Conservation (phyloP, 2,329 filamentous ascomycete genomes). For the Ceratocystis huliohia region DNA sequence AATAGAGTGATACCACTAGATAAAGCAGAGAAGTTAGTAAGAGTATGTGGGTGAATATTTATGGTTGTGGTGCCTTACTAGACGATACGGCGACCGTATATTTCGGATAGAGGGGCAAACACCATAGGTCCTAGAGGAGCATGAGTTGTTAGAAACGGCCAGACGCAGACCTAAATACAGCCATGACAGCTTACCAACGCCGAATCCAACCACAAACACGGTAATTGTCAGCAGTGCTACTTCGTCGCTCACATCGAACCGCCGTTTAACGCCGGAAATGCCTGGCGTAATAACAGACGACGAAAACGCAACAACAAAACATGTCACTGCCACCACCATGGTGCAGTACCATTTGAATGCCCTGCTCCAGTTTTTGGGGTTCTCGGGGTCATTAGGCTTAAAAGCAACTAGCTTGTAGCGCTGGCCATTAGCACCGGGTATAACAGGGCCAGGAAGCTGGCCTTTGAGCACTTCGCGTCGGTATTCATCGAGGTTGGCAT, state of each 20-base stretch:
- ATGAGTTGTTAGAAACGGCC: neutral
- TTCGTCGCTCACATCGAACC: conserved; percentile 58
- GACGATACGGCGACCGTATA: conserved; percentile 58
- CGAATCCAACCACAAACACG: conserved; percentile 71
- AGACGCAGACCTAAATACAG: neutral
- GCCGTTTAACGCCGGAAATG: conserved; percentile 47
- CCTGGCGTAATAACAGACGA: conserved; percentile 70
- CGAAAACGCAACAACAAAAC: conserved; percentile 59
- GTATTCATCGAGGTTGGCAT: conserved; percentile 55
- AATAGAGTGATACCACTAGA: conserved; percentile 46
- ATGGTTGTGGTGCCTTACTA: conserved; percentile 36
- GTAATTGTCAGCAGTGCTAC: conserved; percentile 60
- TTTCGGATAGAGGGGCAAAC: conserved; percentile 67
- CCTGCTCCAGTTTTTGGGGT: conserved; percentile 79
- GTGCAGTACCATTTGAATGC: conserved; percentile 71
- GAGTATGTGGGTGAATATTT: neutral
- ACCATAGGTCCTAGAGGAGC: conserved; percentile 50
- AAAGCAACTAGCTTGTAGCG: conserved; percentile 50
- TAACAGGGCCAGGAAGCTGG: conserved; percentile 40
- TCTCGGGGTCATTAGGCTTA: conserved; percentile 55
- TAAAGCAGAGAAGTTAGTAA: conserved; percentile 13
- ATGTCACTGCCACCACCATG: conserved; percentile 67
- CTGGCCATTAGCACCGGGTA: conserved; percentile 20
- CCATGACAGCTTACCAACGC: conserved; percentile 43
- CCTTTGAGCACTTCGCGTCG: conserved; percentile 48